phyloP scores from a whole-genome alignment of 495 filamentous ascomycete species.

The Penicillium mononematosum region DNA sequence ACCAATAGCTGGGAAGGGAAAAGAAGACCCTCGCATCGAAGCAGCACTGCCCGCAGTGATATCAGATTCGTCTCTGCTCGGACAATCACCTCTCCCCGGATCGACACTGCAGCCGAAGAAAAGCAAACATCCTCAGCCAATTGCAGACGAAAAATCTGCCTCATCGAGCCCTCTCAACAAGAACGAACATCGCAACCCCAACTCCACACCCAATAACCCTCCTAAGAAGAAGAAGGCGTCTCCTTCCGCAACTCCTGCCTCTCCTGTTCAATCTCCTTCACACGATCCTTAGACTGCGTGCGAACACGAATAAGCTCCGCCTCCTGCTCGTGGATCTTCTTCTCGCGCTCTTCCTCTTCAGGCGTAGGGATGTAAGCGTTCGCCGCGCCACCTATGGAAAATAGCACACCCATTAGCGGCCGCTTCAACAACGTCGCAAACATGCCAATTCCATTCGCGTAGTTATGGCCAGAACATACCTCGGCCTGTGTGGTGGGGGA shows the following conservation, averaged over 20 bases:
- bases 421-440: not conserved
- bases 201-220: not conserved
- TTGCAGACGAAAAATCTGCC: not conserved
- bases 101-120: not conserved
- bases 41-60: constrained; percentile 28
- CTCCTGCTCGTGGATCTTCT: constrained; percentile 33
- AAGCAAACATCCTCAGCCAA: not conserved
- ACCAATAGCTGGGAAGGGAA: constrained; percentile 11
- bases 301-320: constrained; percentile 39
- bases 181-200: not conserved
- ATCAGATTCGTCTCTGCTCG: constrained; percentile 4
- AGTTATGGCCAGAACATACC: constrained; percentile 31
- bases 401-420: constrained; percentile 3
- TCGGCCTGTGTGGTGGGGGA: constrained; percentile 46
- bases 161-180: not conserved
- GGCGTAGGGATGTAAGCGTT: constrained; percentile 43
- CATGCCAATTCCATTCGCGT: too few relatives aligned
- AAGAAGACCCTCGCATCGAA: constrained; percentile 11
- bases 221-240: constrained; percentile 20
- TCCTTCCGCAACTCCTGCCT: constrained; percentile 28
- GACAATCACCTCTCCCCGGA: not conserved
- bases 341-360: constrained; percentile 38
- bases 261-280: constrained; percentile 35
- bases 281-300: constrained; percentile 39
- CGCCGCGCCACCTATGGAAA: constrained; percentile 39